Evolutionary conservation across 176 grass and related monocot genomes (phyloP), one percentile per base, ranked within the genome.

Genomic region (Poa annua): DNA sequence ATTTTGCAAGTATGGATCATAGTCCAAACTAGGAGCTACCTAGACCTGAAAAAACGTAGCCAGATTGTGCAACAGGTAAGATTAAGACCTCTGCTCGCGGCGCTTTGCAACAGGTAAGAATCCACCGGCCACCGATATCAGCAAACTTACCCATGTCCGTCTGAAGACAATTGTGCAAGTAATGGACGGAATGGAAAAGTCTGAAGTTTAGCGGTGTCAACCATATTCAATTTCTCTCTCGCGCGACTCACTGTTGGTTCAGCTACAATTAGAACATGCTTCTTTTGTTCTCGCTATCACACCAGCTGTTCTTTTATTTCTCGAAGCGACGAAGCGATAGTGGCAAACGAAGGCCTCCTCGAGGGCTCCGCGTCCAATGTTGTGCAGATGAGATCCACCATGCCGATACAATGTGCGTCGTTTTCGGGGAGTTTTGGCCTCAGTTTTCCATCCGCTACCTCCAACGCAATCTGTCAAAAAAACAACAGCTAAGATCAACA

Each of bases 371-470:
- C 79, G 49, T 81, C 65, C 92, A 86, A 91, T 2, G 19, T 74
- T 35, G 34, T 32, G 35, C 83, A 87, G 54, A 89, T 86, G 44
- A 91, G 84, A 59, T 87, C 89, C 32, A 29, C 75, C 51, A 94
- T 76, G 25, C 29, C 63, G 54, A 36, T 65, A 57, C 25, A 44
- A 69, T 45, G 56, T 13, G 12, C 66, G 22, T 84, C 52, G 41
- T 34, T 10, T 21, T 85, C 67, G 4, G 73, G 50, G 32, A 87
- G 86, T 54, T 20, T 85, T 3, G 89, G 89, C 10, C 92, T 82
- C 34, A 94, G 35, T 55, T 42, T 91, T 14, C 92, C 86, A 55
- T 88, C 47, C 52, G 86, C 81, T 32, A 94, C 89, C 63, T 89
- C 84, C 55, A 91, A 26, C 14, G 92, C 89, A 69, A 94, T 91